A percentile compares a stretch with the other conserved stretches of the same genome.
These are phyloP conservation scores for Microsporum canis DNA, from an alignment of 2,329 filamentous ascomycete species.

Conservation along the genomic window DNA sequence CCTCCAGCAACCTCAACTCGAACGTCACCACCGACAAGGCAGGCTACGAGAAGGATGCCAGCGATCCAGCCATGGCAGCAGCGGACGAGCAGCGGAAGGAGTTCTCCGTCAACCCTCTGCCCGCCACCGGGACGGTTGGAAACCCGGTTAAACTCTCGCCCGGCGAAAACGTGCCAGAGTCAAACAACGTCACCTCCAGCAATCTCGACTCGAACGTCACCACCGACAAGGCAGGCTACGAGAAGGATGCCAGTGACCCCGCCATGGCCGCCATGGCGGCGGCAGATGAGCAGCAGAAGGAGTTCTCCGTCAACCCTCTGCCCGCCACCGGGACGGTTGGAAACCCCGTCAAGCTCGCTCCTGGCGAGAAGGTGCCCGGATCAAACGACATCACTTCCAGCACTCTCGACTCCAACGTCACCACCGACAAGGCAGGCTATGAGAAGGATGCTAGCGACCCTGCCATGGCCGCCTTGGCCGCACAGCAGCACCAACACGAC, in stretches of 20 bases:
- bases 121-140: conserved; percentile 47
- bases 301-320: conserved; percentile 44
- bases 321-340: conserved; percentile 50
- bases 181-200: conserved; percentile 46
- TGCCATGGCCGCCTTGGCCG: conserved; percentile 34
- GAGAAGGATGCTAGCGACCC: conserved; percentile 55
- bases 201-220: conserved; percentile 55
- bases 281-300: conserved; percentile 32
- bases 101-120: conserved; percentile 45
- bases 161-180: conserved; percentile 67
- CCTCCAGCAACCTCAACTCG: conserved; percentile 60
- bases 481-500: conserved; percentile 22
- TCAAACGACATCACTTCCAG: conserved; percentile 50
- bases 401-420: conserved; percentile 55
- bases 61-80: conserved; percentile 29
- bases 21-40: conserved; percentile 58
- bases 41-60: conserved; percentile 69
- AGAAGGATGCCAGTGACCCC: conserved; percentile 53
- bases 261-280: conserved; percentile 35
- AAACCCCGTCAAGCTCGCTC: conserved; percentile 68
- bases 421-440: conserved; percentile 73
- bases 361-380: conserved; percentile 71
- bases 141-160: conserved; percentile 73
- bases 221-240: conserved; percentile 75
- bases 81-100: conserved; percentile 12